A percentile compares a stretch with the other conserved stretches of the same genome.
phyloP scores from a whole-genome alignment of 2,329 filamentous ascomycete species.

The Fusarium sp. region DNA sequence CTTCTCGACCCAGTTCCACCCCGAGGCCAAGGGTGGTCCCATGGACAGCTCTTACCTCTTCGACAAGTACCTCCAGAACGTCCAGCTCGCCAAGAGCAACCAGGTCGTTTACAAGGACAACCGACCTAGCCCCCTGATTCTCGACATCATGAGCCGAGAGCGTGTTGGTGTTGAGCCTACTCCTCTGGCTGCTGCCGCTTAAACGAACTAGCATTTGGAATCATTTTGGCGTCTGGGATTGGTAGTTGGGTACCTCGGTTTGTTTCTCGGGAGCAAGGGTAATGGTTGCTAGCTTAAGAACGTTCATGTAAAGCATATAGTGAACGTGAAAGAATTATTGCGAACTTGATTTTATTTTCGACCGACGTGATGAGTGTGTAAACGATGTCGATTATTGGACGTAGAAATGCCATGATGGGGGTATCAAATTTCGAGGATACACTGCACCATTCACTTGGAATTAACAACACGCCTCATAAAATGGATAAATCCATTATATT shows the following conservation, averaged over 20 bases:
- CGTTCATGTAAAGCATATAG: slow-evolving; percentile 10
- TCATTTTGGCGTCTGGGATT: slow-evolving; percentile 31
- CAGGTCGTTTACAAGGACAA: slow-evolving; percentile 85
- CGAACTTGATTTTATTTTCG: background rate
- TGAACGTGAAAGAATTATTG: slow-evolving; percentile 4
- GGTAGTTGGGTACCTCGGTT: slow-evolving; percentile 23
- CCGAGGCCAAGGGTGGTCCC: slow-evolving; percentile 96
- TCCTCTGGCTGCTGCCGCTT: slow-evolving; percentile 65
- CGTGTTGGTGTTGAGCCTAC: slow-evolving; percentile 85
- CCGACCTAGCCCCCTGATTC: slow-evolving; percentile 85
- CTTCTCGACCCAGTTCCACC: slow-evolving; percentile 99
- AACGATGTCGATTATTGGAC: too few relatives aligned
- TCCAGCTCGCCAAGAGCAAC: slow-evolving; percentile 87
- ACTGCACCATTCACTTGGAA: too few relatives aligned
- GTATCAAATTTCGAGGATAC: too few relatives aligned
- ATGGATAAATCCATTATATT: background rate
- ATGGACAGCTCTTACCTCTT: slow-evolving; percentile 97
- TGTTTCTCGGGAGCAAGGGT: slow-evolving; percentile 24
- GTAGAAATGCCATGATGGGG: too few relatives aligned
- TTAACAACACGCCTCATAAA: too few relatives aligned
- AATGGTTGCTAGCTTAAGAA: slow-evolving; percentile 13
- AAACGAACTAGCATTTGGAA: slow-evolving; percentile 24
- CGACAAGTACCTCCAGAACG: slow-evolving; percentile 93
- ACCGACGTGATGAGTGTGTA: background rate
- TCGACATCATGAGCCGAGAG: slow-evolving; percentile 93